Evolutionary conservation across 306 rosid genomes (phyloP), one percentile per base, ranked within the genome.

Genomic region (Dalbergia oliveri): DNA sequence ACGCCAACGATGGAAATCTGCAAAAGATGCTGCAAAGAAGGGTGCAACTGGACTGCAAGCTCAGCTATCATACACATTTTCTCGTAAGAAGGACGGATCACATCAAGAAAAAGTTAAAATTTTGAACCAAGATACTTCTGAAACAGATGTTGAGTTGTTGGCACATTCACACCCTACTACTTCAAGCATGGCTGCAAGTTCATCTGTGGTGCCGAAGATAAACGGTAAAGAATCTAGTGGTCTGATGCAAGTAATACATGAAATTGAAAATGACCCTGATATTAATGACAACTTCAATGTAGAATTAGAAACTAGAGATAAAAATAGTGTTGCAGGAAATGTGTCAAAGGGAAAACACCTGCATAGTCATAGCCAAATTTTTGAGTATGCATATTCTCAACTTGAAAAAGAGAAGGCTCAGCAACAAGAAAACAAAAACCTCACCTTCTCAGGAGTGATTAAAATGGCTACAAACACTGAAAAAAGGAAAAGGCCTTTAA

Each of bases 351-450:
- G 84, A 75, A 95, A 90, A 81, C 82, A 77, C 41, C 77, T 84
- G 34, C 84, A 87, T 72, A 90, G 94, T 61, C 86, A 86, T 57
- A 86, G 90, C 83, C 98, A 93, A 85, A 91, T 90, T 70, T 95
- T 91, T 73, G 86, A 77, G 78, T 90, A 93, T 84, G 98, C 99
- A 37, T 95, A 95, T 79, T n/a, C 89, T 80, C 92, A 95, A 78
- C 97, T 95, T 70, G 98, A 93, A 84, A 95, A 89, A 79, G 99
- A 93, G 87, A 95, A 86, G 84, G 99, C 89, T 80, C 96, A 92
- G 81, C 97, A 93, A 80, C 86, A 89, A 83, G 93, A 89, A 73
- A 84, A 85, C 73, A 85, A 83, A 79, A 80, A 87, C 78, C 96
- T 95, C 57, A 88, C 98, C 61, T 95, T 95, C 91, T 95, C 98